A percentile compares a stretch with the other conserved stretches of the same genome.
phyloP scores from a whole-genome alignment of 2,329 filamentous ascomycete genomes.

The Colletotrichum sp. region DNA sequence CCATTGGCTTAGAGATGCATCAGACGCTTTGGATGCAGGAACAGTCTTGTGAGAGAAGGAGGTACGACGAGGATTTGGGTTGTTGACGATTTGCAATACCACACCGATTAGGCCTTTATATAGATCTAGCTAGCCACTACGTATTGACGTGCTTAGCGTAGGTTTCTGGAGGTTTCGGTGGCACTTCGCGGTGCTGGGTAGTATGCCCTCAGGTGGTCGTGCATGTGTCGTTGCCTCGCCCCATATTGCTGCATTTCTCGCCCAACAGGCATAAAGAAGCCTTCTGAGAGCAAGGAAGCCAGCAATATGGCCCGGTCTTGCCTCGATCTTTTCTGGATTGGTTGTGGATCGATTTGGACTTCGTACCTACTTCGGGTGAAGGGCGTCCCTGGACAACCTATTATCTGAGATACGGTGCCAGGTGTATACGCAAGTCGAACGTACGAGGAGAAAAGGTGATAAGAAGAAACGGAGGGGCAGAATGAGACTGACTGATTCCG shows the following conservation, averaged over 20 bases:
- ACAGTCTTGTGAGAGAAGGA: no score
- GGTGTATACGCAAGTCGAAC: fast-evolving
- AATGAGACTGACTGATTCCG: no score
- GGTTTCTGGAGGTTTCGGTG: not conserved
- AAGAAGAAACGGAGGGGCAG: not conserved
- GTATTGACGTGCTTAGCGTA: not conserved
- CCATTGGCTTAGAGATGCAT: not conserved
- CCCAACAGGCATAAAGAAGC: no score
- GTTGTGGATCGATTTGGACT: no score
- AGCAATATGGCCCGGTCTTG: no score
- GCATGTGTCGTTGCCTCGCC: not conserved
- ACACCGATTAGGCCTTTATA: not conserved
- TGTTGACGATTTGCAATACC: not conserved
- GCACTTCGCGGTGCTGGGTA: not conserved
- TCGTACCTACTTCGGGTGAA: not conserved
- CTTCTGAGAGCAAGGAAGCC: no score
- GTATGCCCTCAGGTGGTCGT: not conserved
- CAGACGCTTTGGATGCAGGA: not conserved
- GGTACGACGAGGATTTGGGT: not conserved
- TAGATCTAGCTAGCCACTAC: fast-evolving
- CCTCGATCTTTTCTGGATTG: no score
- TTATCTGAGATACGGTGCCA: not conserved
- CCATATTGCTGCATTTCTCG: not conserved
- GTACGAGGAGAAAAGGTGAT: fast-evolving
- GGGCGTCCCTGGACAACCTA: not conserved